Percentiles rank a stretch among this genome's conserved stretches.
These are phyloP conservation scores for Malus sieversii DNA, from an alignment of 306 rosid species.

Conservation along the genomic window DNA sequence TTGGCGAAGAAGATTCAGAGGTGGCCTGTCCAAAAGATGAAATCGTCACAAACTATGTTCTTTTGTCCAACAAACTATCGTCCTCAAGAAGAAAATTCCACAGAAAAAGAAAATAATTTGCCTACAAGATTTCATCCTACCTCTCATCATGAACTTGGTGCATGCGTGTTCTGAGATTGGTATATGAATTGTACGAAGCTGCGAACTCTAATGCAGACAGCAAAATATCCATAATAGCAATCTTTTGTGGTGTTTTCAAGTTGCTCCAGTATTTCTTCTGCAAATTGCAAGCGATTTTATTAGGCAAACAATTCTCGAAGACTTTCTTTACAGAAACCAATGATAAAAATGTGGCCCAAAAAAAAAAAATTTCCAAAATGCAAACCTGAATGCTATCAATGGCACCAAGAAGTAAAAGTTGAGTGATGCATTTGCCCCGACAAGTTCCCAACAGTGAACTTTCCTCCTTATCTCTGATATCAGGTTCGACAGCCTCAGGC, in stretches of 20 bases:
- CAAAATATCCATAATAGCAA: slow-evolving; percentile 74
- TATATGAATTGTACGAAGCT: slow-evolving; percentile 79
- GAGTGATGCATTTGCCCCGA: slow-evolving; percentile 93
- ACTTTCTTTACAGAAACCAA: neutral
- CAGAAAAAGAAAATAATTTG: neutral
- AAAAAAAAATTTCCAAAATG: neutral
- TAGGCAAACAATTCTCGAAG: slow-evolving; percentile 10
- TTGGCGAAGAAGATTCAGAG: slow-evolving; percentile 92
- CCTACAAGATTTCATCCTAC: slow-evolving; percentile 25
- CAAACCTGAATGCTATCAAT: slow-evolving; percentile 93
- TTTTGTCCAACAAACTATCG: neutral
- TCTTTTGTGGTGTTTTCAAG: slow-evolving; percentile 64
- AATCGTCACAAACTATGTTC: slow-evolving; percentile 7
- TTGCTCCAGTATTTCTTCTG: slow-evolving; percentile 94
- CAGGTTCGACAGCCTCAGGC: slow-evolving; percentile 58
- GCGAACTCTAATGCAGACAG: slow-evolving; percentile 83
- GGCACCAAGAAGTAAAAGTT: slow-evolving; percentile 78
- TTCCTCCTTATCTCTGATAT: slow-evolving; percentile 64
- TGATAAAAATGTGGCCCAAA: neutral
- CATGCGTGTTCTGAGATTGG: slow-evolving; percentile 87
- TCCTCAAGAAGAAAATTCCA: slow-evolving; percentile 10
- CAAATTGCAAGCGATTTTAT: slow-evolving; percentile 24
- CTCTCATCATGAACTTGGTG: slow-evolving; percentile 78
- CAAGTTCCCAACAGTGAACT: slow-evolving; percentile 68
- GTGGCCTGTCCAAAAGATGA: slow-evolving; percentile 73